These are phyloP conservation scores for Candida nonsorbophila DNA, from an alignment of 805 yeast species.

Conservation along the genomic window DNA sequence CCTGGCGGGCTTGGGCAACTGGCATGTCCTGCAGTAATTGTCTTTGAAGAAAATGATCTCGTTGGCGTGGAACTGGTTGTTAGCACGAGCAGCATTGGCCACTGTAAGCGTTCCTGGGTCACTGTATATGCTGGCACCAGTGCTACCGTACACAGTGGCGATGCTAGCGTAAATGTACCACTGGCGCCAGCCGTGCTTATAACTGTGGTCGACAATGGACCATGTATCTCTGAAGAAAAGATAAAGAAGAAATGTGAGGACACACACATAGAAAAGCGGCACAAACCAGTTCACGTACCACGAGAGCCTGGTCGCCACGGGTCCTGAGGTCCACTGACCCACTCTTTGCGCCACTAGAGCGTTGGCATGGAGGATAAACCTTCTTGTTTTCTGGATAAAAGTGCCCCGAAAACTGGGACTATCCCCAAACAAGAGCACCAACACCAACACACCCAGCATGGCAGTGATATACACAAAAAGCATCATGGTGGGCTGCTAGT, in stretches of 20 bases:
- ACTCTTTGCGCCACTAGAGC: background rate
- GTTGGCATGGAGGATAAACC: background rate
- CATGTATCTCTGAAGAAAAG: slow-evolving; percentile 27
- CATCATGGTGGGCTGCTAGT: background rate
- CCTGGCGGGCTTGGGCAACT: slow-evolving; percentile 47
- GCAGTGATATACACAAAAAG: background rate
- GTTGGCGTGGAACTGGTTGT: slow-evolving; percentile 35
- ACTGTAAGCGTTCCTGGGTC: slow-evolving; percentile 38
- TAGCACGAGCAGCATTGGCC: slow-evolving; percentile 7
- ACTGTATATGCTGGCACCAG: slow-evolving; percentile 31
- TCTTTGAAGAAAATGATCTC: slow-evolving; percentile 47
- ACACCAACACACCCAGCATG: slow-evolving; percentile 2
- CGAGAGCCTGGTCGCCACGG: slow-evolving; percentile 5
- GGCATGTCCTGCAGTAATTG: slow-evolving; percentile 45
- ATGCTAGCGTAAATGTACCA: slow-evolving; percentile 26
- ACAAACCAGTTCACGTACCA: slow-evolving; percentile 36
- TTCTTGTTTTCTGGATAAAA: slow-evolving; percentile 18
- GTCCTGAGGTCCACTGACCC: background rate
- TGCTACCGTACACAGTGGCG: slow-evolving; percentile 23
- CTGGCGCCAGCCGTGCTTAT: slow-evolving; percentile 8
- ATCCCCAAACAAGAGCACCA: slow-evolving; percentile 40
- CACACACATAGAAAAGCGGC: slow-evolving; percentile 35
- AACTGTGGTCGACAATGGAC: slow-evolving; percentile 7
- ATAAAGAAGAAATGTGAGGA: slow-evolving; percentile 28
- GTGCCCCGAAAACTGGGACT: slow-evolving; percentile 38